phyloP scores from a whole-genome alignment of 352 stramenopile species.

The Aphanomyces euteiches region DNA sequence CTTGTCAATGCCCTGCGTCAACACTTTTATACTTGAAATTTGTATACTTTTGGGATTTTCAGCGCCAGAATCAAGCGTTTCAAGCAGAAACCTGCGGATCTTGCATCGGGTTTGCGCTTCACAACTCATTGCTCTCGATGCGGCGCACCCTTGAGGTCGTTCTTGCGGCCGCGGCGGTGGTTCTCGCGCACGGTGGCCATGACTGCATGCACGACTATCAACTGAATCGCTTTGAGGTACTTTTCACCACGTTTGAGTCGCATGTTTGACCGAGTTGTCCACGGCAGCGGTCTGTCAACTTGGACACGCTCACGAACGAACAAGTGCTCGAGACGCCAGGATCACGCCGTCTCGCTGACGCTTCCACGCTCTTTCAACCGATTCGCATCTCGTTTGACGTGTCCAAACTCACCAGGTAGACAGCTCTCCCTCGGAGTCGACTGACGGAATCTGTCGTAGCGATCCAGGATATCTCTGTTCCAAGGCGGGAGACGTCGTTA shows the following conservation, averaged over 20 bases:
- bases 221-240: slow-evolving; percentile 44
- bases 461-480: slow-evolving; percentile 63
- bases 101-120: too few relatives aligned
- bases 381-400: slow-evolving; percentile 77
- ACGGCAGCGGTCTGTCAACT: slow-evolving; percentile 32
- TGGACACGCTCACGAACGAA: slow-evolving; percentile 39
- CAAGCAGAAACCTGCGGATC: too few relatives aligned
- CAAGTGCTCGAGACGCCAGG: slow-evolving; percentile 22
- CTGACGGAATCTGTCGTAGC: slow-evolving; percentile 28
- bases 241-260: slow-evolving; percentile 42
- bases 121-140: not conserved
- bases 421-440: too few relatives aligned
- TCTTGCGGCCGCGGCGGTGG: not conserved
- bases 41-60: too few relatives aligned
- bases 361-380: slow-evolving; percentile 45
- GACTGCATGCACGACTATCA: slow-evolving; percentile 72
- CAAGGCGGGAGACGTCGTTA: slow-evolving; percentile 45
- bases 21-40: too few relatives aligned
- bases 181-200: slow-evolving; percentile 32
- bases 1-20: too few relatives aligned
- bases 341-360: slow-evolving; percentile 37
- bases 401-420: slow-evolving; percentile 60
- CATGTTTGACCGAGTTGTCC: slow-evolving; percentile 30
- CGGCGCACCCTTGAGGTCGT: not conserved
- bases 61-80: too few relatives aligned